Evolutionary conservation across 2,329 filamentous ascomycete genomes (phyloP), one percentile per base, ranked within the genome.

Genomic region (Graphium sp.): DNA sequence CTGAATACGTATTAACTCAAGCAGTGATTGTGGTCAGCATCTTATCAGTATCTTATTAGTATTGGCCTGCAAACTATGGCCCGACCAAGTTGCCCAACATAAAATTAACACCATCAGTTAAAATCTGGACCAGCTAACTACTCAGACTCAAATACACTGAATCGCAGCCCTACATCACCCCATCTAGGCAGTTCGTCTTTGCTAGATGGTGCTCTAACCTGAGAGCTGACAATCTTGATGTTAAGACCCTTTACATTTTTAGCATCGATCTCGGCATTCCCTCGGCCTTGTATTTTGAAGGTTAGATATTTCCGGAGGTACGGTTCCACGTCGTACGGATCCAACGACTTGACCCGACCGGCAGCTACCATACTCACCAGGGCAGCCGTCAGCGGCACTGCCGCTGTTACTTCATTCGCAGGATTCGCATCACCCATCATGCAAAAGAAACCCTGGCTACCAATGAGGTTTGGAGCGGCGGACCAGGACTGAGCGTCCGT

Each of bases 361-460:
- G 19, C 29, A 2, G 43, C 43, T 4, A 63, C 47, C 41, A 56
- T 49, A 26, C 52, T 48, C 35, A 62, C 46, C 30, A 71, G 40
- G 4, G 56, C 52, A 6, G 53, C 52, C 3, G 66, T 70, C 35
- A 71, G 39, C 1, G 66, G 66, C 9, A 66, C 45, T 0, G 62
- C 60, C 22, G 41, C 47, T 15, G 44, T 47, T 33, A 41, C 46
- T 13, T 45, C 41, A 18, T 44, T 42, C 16, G 31, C 31, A 11
- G 35, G 28, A 18, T 32, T 34, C 5, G 31, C 27, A 17, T 28
- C 29, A 16, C 24, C 28, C 8, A 30, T 19, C 47, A 55, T 54
- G 12, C 60, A 52, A 35, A 73, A 70, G 10, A 72, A 53, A 11
- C 62, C 65, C 37, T 75, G 62, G 1, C 65, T 66, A 3, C 77